Percentiles rank a stretch among this genome's conserved stretches.
Conservation (phyloP, 305 asterid genomes). For the Fraxinus sp. region DNA sequence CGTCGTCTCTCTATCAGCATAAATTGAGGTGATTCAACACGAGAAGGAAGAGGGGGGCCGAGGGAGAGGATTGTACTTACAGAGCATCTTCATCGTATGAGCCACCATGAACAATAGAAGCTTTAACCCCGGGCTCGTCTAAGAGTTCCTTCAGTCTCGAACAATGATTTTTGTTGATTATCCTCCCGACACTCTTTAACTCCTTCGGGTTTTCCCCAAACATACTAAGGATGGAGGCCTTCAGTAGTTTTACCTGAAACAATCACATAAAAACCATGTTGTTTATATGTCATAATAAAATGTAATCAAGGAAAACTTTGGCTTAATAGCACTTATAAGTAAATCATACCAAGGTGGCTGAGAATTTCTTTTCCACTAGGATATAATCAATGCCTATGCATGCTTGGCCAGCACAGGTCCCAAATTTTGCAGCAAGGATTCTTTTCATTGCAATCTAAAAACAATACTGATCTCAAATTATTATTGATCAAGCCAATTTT, state of each 20-base stretch:
- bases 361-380: slow-evolving; percentile 51
- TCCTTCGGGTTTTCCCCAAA: slow-evolving; percentile 65
- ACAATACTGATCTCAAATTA: not conserved
- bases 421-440: slow-evolving; percentile 63
- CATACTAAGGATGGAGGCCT: slow-evolving; percentile 33
- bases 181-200: slow-evolving; percentile 43
- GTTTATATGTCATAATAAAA: not conserved
- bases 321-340: not conserved
- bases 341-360: slow-evolving; percentile 46
- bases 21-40: not conserved
- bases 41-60: not conserved
- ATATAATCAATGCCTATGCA: slow-evolving; percentile 71
- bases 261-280: not conserved
- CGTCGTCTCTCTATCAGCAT: not conserved
- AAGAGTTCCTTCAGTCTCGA: slow-evolving; percentile 46
- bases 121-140: slow-evolving; percentile 45
- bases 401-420: slow-evolving; percentile 80
- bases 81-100: slow-evolving; percentile 52
- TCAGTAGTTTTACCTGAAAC: slow-evolving; percentile 50
- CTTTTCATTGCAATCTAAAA: slow-evolving; percentile 58
- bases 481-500: not conserved
- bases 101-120: slow-evolving; percentile 62
- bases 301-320: not conserved
- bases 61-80: slow-evolving; percentile 31
- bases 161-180: slow-evolving; percentile 53